Base-by-base conservation (phyloP, 768 basidiomycete species). In the Tricholoma sp. region DNA sequence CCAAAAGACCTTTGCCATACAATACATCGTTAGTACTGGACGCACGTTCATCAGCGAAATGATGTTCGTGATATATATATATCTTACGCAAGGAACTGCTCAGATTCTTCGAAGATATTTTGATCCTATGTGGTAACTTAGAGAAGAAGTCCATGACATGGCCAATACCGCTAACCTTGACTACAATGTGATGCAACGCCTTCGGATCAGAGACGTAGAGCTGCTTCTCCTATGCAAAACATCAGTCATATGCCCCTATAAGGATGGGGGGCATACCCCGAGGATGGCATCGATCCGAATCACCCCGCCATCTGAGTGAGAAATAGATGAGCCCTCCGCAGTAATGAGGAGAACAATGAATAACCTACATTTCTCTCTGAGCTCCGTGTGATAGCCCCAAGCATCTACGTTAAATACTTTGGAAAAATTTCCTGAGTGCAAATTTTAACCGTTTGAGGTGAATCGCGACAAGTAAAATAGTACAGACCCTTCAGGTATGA, bases 161-260 rank as follows among this genome's bases (percentile, higher is more conserved):
- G 24, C 7, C 8, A 10, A 29, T 5, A 15, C 6, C 8, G 70
- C 73, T 13, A 1, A 60, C 63, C 52, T 72, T 76, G 51, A 75
- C 65, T 15, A 73, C 50, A 20, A 76, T 66, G 45, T 73, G 65
- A 54, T 74, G 63, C 11, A 75, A 32, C 6, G 75, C 72, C 17
- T 66, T 65, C 10, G 74, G 75, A 39, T 76, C 74, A 6, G 66
- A 71, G 33, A 76, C 58, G 56, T 70, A 74, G 34, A 75, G 67
- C 47, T 53, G 44, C 33, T 53, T 59, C 20, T 50, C 58, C 58
- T 59, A 18, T 2, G 6, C 11, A 45, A 10, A 32, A 12, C 39
- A 9, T 49, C 15, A 56, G 39, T 15, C n/a, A n/a, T 39, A 13
- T 50, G 8, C 34, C 8, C 13, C 9, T 42, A 0, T n/a, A 29